Base-by-base conservation (phyloP, 2,329 filamentous ascomycete genomes). In the Talaromyces rugulosus region DNA sequence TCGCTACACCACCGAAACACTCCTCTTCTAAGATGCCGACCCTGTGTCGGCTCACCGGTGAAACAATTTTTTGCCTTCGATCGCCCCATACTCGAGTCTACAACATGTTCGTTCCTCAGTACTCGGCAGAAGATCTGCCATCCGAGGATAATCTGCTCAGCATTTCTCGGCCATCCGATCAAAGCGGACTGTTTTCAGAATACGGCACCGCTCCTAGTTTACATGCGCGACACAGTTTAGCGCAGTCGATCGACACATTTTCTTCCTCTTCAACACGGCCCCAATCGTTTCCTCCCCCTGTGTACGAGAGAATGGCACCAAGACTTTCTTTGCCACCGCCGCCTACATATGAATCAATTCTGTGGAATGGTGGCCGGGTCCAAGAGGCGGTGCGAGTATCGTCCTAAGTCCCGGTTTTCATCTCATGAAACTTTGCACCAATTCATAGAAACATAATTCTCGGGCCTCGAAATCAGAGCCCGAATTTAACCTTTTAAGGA, bases 21-120 rank as follows among this genome's bases (percentile, higher is more conserved):
- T 30, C 40, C 3, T 33, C 12, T 8, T 7, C 56, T 14, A 18
- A 34, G 11, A 62, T 51, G 5, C 47, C 31, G 28, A 62, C 56
- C 23, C 14, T 62, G 6, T 62, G 61, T 53, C 61, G 61, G n/a
- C 61, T 62, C 16, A 62, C 61, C 9, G 61, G 56, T 14, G 61
- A 62, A 56, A 56, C 56, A 4, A 52, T 56, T 11, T 62, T 62
- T 47, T 30, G 52, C 40, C 30, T 62, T 6, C 56, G 61, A 7
- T 59, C 61, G 2, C 53, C 61, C 6, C 56, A 55, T 27, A 59
- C 56, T n/a, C 61, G 58, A 11, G 31, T 50, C 16, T 52, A 56
- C 31, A 57, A 56, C 28, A 33, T 51, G 33, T 59, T 57, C 27
- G 61, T 62, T 9, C 61, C 61, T 14, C 31, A 34, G 51, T 62